A percentile compares a stretch with the other conserved stretches of the same genome.
phyloP scores from a whole-genome alignment of 441 rosid species.

The Iberis amara region DNA sequence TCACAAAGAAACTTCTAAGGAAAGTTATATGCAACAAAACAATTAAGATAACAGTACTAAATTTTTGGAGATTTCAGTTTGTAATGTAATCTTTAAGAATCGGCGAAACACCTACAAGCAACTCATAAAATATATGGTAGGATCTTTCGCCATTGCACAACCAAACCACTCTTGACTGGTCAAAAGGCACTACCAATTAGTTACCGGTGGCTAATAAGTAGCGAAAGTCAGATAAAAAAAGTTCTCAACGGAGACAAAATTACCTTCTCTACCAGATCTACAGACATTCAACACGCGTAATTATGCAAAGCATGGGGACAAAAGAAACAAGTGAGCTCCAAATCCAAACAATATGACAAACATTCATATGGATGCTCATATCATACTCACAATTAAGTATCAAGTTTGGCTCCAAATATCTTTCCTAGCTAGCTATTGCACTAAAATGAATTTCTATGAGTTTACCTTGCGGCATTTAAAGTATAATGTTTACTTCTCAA shows the following conservation, averaged over 20 bases:
- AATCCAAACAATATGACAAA: conserved; percentile 2
- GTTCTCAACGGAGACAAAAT: conserved; percentile 13
- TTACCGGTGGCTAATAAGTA: conserved; percentile 15
- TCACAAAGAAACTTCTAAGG: no score
- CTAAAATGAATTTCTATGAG: conserved; percentile 76
- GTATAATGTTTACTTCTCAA: not conserved
- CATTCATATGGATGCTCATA: conserved; percentile 10
- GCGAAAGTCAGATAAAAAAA: conserved; percentile 22
- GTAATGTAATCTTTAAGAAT: conserved; percentile 57
- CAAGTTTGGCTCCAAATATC: conserved; percentile 72
- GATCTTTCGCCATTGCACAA: conserved; percentile 76
- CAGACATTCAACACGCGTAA: conserved; percentile 2
- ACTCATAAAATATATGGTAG: conserved; percentile 78
- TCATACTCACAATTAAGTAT: conserved; percentile 71
- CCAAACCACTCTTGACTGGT: conserved; percentile 87
- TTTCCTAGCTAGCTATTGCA: conserved; percentile 62
- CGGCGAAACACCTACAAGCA: conserved; percentile 84
- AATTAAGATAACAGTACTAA: not conserved
- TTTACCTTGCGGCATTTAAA: conserved; percentile 40
- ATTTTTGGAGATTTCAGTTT: not conserved
- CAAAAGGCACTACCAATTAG: conserved; percentile 33
- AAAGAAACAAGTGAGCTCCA: conserved; percentile 32
- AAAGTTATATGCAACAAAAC: not conserved
- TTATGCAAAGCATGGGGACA: conserved; percentile 20
- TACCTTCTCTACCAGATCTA: conserved; percentile 91